Percentiles rank a stretch among this genome's conserved stretches.
Conservation (phyloP, 1,139 yeast genomes). For the Yamadazyma spencermartinsiae region DNA sequence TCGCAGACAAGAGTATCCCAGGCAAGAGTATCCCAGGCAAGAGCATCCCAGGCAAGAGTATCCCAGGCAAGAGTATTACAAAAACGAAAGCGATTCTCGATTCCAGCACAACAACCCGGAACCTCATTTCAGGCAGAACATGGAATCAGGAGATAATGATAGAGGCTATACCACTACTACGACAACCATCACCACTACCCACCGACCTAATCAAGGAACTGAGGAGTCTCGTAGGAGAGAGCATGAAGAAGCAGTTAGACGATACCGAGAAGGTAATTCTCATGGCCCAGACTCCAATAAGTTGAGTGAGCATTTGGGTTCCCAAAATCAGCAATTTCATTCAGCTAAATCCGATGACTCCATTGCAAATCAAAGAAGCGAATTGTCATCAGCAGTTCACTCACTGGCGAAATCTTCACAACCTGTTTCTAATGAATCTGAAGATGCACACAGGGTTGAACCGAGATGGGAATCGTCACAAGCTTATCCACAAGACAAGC, state of each 20-base stretch:
- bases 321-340: constrained; percentile 2
- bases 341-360: not conserved
- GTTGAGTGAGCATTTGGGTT: too few relatives aligned
- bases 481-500: too few relatives aligned
- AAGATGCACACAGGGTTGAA: not conserved
- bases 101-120: not conserved
- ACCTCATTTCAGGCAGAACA: not conserved
- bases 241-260: constrained; percentile 13
- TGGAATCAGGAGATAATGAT: not conserved
- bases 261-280: constrained; percentile 5
- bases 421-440: not conserved
- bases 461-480: not conserved
- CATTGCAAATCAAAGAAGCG: not conserved
- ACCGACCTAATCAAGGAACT: constrained; percentile 6
- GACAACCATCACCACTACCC: constrained; percentile 17
- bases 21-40: not conserved
- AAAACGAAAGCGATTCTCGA: too few relatives aligned
- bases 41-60: too few relatives aligned
- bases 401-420: constrained; percentile 5
- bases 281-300: not conserved
- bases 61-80: too few relatives aligned
- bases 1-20: not conserved
- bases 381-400: not conserved
- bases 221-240: constrained; percentile 5
- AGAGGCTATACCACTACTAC: constrained; percentile 13